These are phyloP conservation scores for Pseudogymnoascus sp. DNA, from an alignment of 2,329 filamentous ascomycete species.

Conservation along the genomic window DNA sequence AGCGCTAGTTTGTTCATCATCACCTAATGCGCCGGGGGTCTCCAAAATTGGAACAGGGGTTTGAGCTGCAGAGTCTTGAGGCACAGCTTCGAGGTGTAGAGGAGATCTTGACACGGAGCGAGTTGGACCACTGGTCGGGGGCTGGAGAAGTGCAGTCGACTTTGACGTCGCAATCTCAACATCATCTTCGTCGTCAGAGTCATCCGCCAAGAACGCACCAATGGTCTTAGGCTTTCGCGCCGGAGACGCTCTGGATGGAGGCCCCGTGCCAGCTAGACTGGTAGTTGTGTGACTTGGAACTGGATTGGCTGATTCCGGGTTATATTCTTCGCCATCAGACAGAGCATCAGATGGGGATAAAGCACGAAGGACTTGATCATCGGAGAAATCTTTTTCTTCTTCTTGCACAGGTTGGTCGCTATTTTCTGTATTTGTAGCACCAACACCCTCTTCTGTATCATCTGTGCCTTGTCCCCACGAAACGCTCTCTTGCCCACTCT, in stretches of 20 bases:
- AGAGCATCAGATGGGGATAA: constrained; percentile 27
- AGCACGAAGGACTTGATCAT: constrained; percentile 31
- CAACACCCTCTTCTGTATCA: constrained; percentile 23
- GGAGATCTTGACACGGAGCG: constrained; percentile 14
- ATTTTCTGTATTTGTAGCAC: constrained; percentile 30
- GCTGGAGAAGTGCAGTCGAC: constrained; percentile 20
- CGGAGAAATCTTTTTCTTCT: constrained; percentile 27
- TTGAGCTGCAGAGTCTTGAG: constrained; percentile 2
- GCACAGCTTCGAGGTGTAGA: constrained; percentile 1
- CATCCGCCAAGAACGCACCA: constrained; percentile 30
- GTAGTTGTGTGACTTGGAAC: constrained; percentile 23
- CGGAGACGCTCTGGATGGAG: constrained; percentile 27
- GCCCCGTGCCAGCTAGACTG: constrained; percentile 25
- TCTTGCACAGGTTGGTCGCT: constrained; percentile 28
- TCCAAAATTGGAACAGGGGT: constrained; percentile 11
- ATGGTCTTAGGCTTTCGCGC: constrained; percentile 22
- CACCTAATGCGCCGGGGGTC: constrained; percentile 9
- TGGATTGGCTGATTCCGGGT: constrained; percentile 20
- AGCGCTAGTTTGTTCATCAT: constrained; percentile 7
- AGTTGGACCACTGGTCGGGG: constrained; percentile 22
- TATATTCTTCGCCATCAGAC: constrained; percentile 28
- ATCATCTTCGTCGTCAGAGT: constrained; percentile 30
- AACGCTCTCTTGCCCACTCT: constrained; percentile 28
- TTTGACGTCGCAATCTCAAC: constrained; percentile 14
- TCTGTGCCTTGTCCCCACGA: constrained; percentile 23